These are phyloP conservation scores for Dianthus caryophyllus DNA, from an alignment of 148 eudicot species.

Conservation along the genomic window DNA sequence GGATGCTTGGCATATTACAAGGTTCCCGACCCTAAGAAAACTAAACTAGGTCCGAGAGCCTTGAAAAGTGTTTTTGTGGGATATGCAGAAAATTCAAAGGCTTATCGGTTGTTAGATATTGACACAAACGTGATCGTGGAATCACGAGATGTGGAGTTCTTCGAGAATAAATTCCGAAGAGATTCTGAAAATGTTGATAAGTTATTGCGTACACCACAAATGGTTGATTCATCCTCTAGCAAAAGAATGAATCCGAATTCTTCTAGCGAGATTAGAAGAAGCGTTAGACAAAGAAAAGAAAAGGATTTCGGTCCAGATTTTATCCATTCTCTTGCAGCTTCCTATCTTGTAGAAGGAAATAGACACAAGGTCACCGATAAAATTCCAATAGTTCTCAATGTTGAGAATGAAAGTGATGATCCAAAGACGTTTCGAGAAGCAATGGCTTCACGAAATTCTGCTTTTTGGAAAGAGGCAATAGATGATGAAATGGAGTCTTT, in stretches of 20 bases:
- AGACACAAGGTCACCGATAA: constrained; percentile 5
- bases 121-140: constrained; percentile 13
- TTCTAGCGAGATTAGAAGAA: constrained; percentile 6
- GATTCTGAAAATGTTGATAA: constrained; percentile 7
- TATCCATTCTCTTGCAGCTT: background rate
- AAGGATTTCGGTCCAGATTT: too few species aligned
- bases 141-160: constrained; percentile 11
- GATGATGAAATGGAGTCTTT: constrained; percentile 20
- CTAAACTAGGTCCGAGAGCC: constrained; percentile 1
- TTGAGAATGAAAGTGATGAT: background rate
- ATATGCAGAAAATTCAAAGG: constrained; percentile 8
- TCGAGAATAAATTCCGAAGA: constrained; percentile 2
- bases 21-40: background rate
- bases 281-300: too few species aligned
- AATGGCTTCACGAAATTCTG: constrained; percentile 12
- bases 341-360: constrained; percentile 8
- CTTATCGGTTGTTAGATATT: constrained; percentile 1
- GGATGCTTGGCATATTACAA: constrained; percentile 14
- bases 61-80: constrained; percentile 10
- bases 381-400: background rate
- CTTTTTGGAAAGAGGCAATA: constrained; percentile 16
- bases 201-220: background rate
- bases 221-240: background rate
- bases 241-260: background rate
- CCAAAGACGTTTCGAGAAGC: constrained; percentile 16